Percentiles rank a stretch among this genome's conserved stretches.
Evolutionary conservation across 2,329 filamentous ascomycete genomes (phyloP).

Genomic region (Botrytis tulipae): DNA sequence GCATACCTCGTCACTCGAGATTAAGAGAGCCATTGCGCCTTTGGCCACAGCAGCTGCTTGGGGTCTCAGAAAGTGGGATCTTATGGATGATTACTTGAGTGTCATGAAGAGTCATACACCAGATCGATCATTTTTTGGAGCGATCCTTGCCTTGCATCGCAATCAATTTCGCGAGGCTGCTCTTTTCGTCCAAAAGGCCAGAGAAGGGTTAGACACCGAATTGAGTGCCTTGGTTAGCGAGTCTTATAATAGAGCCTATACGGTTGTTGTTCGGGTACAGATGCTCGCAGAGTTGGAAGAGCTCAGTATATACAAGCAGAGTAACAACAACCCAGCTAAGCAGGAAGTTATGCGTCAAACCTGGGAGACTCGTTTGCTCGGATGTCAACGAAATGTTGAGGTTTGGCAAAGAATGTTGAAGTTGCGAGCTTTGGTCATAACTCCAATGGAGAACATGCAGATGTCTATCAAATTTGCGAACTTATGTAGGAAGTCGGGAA

Average conservation of each 20-base stretch:
- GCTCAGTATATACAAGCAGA: slow-evolving; percentile 96
- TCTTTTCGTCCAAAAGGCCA: slow-evolving; percentile 84
- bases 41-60: slow-evolving; percentile 94
- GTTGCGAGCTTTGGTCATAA: slow-evolving; percentile 86
- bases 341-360: slow-evolving; percentile 88
- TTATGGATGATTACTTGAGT: slow-evolving; percentile 95
- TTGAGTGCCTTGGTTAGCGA: slow-evolving; percentile 95
- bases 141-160: slow-evolving; percentile 89
- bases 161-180: slow-evolving; percentile 93
- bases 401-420: slow-evolving; percentile 99
- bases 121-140: slow-evolving; percentile 95
- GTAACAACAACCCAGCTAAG: slow-evolving; percentile 73
- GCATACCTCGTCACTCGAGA: slow-evolving; percentile 82
- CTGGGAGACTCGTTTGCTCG: slow-evolving; percentile 93
- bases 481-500: slow-evolving; percentile 91
- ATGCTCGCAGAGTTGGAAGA: slow-evolving; percentile 99
- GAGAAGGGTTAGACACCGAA: slow-evolving; percentile 92
- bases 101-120: slow-evolving; percentile 94
- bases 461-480: slow-evolving; percentile 99
- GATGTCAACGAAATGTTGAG: slow-evolving; percentile 95
- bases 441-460: slow-evolving; percentile 88
- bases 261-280: slow-evolving; percentile 96
- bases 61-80: slow-evolving; percentile 94
- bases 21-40: slow-evolving; percentile 87
- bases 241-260: slow-evolving; percentile 95